These are phyloP conservation scores for Adansonia digitata DNA, from an alignment of 345 rosid genomes.

Conservation along the genomic window DNA sequence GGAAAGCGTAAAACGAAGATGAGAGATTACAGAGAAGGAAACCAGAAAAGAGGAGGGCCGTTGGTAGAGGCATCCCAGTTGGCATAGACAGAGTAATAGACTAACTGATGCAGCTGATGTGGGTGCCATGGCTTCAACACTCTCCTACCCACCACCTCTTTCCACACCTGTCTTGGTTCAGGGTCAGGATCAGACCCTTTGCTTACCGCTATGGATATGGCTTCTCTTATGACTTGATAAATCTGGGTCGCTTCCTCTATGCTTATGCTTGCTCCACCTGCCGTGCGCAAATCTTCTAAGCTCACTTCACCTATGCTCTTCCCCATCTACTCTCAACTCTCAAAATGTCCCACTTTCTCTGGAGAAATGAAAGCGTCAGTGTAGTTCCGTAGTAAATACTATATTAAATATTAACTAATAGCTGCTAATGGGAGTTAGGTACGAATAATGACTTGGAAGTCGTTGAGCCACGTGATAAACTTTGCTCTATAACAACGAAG, in stretches of 20 bases:
- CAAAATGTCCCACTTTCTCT: too few relatives aligned
- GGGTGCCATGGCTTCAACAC: slow-evolving; percentile 68
- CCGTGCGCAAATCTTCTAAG: slow-evolving; percentile 44
- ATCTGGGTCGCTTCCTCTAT: slow-evolving; percentile 40
- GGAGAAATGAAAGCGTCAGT: background rate
- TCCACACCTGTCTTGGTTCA: slow-evolving; percentile 66
- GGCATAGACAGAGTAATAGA: slow-evolving; percentile 62
- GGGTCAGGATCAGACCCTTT: slow-evolving; percentile 18
- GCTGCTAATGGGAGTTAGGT: background rate
- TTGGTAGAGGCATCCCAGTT: slow-evolving; percentile 55
- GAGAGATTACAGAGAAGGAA: slow-evolving; percentile 62
- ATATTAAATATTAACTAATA: too few relatives aligned
- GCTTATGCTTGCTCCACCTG: slow-evolving; percentile 43
- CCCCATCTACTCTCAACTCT: slow-evolving; percentile 9
- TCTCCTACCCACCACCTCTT: slow-evolving; percentile 35
- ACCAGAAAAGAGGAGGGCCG: slow-evolving; percentile 85
- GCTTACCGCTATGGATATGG: slow-evolving; percentile 19
- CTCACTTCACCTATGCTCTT: slow-evolving; percentile 41
- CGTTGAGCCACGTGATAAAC: background rate
- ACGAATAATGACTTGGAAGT: background rate
- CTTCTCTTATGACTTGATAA: slow-evolving; percentile 28
- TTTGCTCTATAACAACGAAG: too few relatives aligned
- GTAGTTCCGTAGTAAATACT: too few relatives aligned
- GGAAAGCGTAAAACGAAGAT: slow-evolving; percentile 2
- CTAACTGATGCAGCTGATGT: slow-evolving; percentile 59